Percentiles rank a stretch among this genome's conserved stretches.
Evolutionary conservation across 305 asterid species (phyloP).

Genomic region (Solanum hybrid): DNA sequence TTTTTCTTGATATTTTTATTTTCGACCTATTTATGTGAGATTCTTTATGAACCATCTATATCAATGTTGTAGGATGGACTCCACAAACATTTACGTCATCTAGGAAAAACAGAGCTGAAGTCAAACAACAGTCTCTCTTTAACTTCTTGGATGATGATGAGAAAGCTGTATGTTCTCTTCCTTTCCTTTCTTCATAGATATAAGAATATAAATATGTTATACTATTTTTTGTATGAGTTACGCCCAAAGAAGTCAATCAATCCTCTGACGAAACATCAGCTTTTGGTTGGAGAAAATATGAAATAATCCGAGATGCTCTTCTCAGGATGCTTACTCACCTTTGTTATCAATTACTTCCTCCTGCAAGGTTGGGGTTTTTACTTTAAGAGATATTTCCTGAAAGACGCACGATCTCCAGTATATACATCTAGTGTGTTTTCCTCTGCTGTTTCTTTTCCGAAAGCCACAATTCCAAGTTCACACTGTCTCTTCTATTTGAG

Average conservation of each 20-base stretch:
- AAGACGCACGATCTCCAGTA: neutral
- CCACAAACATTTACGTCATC: slow-evolving; percentile 86
- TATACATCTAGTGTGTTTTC: neutral
- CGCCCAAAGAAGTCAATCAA: neutral
- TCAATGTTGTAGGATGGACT: slow-evolving; percentile 63
- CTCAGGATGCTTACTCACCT: neutral
- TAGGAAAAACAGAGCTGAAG: slow-evolving; percentile 72
- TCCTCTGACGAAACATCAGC: neutral
- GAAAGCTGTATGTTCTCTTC: slow-evolving; percentile 55
- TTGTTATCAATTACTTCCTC: neutral
- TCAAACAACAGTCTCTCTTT: slow-evolving; percentile 53
- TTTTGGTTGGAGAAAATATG: neutral
- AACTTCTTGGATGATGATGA: slow-evolving; percentile 91
- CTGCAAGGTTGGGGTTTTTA: neutral
- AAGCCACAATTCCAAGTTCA: neutral
- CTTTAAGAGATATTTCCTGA: neutral
- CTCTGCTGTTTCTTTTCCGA: neutral
- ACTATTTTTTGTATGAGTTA: neutral
- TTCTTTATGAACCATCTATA: neutral
- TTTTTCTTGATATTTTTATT: neutral
- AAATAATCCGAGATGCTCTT: neutral
- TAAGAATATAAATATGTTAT: neutral
- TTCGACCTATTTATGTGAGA: neutral
- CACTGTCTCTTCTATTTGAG: neutral
- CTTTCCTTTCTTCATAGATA: slow-evolving; percentile 1